These are phyloP conservation scores for Ceriops tagal DNA, from an alignment of 345 rosid genomes.

Conservation along the genomic window DNA sequence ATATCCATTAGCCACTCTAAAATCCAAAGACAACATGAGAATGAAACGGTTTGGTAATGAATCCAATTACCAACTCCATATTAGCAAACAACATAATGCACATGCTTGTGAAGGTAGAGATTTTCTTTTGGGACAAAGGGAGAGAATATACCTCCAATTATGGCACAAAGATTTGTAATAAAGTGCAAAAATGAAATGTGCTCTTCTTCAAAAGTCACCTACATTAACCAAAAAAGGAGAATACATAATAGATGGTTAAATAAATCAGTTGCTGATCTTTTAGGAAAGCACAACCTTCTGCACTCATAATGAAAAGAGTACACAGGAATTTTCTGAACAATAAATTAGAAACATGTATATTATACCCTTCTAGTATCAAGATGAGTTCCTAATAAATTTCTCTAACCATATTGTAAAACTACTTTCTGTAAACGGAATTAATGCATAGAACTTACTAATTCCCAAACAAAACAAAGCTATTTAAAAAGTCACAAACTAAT, in stretches of 20 bases:
- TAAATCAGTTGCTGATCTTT: not conserved
- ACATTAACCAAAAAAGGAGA: constrained; percentile 3
- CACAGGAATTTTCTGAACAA: too few species aligned
- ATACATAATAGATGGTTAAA: not conserved
- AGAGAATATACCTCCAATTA: constrained; percentile 27
- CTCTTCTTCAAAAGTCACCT: constrained; percentile 28
- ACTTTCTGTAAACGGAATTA: not conserved
- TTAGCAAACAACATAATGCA: too few species aligned
- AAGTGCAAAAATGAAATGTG: constrained; percentile 29
- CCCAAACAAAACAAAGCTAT: not conserved
- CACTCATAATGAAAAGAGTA: not conserved
- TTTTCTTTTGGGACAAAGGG: too few species aligned
- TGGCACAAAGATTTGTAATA: constrained; percentile 29
- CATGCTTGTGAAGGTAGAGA: too few species aligned
- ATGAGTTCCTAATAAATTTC: not conserved
- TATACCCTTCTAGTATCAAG: not conserved
- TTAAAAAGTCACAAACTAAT: not conserved
- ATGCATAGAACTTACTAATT: not conserved
- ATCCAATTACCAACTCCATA: too few species aligned
- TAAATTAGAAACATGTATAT: too few species aligned
- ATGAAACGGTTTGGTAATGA: too few species aligned
- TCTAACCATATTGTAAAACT: not conserved
- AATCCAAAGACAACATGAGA: too few species aligned
- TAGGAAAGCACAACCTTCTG: not conserved
- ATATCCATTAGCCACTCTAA: too few species aligned